Percentiles rank a stretch among this genome's conserved stretches.
Evolutionary conservation across 83 land plant genomes (phyloP).

Genomic region (Diphasiastrum complanatum): DNA sequence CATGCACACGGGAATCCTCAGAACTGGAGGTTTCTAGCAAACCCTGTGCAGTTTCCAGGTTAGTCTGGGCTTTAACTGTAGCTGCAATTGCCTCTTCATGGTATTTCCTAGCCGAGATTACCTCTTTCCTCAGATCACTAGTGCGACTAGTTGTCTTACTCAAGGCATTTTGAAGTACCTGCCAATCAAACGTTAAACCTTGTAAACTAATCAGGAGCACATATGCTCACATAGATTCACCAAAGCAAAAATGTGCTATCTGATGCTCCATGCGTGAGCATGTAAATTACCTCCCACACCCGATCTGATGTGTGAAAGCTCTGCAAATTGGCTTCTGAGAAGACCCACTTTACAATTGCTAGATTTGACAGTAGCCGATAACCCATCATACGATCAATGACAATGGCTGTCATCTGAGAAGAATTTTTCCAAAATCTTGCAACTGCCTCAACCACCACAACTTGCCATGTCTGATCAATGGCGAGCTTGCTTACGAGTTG

Average conservation of each 20-base stretch:
- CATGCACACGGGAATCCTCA: conserved; percentile 47
- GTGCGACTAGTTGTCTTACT: conserved; percentile 74
- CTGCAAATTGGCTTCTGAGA: conserved; percentile 50
- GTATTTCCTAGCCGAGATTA: conserved; percentile 38
- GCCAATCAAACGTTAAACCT: not conserved
- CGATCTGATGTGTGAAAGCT: conserved; percentile 72
- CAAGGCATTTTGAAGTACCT: conserved; percentile 78
- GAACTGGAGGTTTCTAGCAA: conserved; percentile 47
- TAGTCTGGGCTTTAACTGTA: conserved; percentile 44
- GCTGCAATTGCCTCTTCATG: conserved; percentile 43
- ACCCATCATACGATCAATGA: conserved; percentile 99
- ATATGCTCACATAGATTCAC: not conserved
- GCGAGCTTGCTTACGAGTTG: conserved; percentile 62
- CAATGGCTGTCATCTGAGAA: conserved; percentile 81
- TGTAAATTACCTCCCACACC: conserved; percentile 85
- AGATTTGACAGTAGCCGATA: conserved; percentile 86
- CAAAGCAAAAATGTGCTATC: not conserved
- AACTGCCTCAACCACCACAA: conserved; percentile 60
- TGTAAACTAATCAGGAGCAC: not conserved
- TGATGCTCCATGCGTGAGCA: not conserved
- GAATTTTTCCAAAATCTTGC: conserved; percentile 69
- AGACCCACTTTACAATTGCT: conserved; percentile 86
- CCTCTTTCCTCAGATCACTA: conserved; percentile 63
- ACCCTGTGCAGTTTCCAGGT: conserved; percentile 54
- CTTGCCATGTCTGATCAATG: conserved; percentile 55